A percentile compares a stretch with the other conserved stretches of the same genome.
Conservation (phyloP, 805 yeast genomes). For the Lipomyces yamadae region DNA sequence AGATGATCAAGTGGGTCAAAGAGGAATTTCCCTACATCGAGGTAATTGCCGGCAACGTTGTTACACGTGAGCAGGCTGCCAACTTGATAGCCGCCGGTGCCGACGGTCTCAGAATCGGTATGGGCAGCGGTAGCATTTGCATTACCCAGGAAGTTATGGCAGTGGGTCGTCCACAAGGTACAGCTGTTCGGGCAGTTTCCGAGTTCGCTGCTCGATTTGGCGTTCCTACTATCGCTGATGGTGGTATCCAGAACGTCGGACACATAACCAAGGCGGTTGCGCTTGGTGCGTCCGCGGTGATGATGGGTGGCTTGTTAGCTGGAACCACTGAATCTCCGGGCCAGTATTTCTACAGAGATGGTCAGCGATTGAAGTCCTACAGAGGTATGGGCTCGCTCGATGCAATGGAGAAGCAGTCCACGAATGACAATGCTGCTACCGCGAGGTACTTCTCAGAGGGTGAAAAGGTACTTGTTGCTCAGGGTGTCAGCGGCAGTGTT, state of each 20-base stretch:
- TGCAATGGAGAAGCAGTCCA: slow-evolving; percentile 85
- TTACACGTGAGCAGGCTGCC: slow-evolving; percentile 99
- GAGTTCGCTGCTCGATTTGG: slow-evolving; percentile 95
- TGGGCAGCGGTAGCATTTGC: slow-evolving; percentile 99
- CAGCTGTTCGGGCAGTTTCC: slow-evolving; percentile 93
- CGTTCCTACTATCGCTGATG: slow-evolving; percentile 98
- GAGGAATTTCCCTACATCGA: slow-evolving; percentile 74
- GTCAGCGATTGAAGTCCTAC: slow-evolving; percentile 94
- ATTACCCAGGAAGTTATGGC: slow-evolving; percentile 99
- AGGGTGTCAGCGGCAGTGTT: slow-evolving; percentile 97
- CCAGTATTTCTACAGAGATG: slow-evolving; percentile 96
- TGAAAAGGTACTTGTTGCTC: slow-evolving; percentile 95
- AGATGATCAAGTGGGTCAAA: slow-evolving; percentile 93
- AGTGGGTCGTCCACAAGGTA: slow-evolving; percentile 99
- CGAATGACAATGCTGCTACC: slow-evolving; percentile 96
- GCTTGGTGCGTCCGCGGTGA: slow-evolving; percentile 93
- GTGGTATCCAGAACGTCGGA: slow-evolving; percentile 98
- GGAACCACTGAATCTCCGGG: slow-evolving; percentile 99
- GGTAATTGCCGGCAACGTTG: slow-evolving; percentile 97
- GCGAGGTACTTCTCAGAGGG: slow-evolving; percentile 97
- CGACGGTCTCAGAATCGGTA: slow-evolving; percentile 97
- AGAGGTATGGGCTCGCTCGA: slow-evolving; percentile 99
- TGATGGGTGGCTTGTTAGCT: slow-evolving; percentile 99
- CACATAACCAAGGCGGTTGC: slow-evolving; percentile 97
- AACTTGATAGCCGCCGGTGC: slow-evolving; percentile 93